A percentile compares a stretch with the other conserved stretches of the same genome.
Conservation (phyloP, 192 early-diverging fungal genomes). For the Podochytrium sp. region DNA sequence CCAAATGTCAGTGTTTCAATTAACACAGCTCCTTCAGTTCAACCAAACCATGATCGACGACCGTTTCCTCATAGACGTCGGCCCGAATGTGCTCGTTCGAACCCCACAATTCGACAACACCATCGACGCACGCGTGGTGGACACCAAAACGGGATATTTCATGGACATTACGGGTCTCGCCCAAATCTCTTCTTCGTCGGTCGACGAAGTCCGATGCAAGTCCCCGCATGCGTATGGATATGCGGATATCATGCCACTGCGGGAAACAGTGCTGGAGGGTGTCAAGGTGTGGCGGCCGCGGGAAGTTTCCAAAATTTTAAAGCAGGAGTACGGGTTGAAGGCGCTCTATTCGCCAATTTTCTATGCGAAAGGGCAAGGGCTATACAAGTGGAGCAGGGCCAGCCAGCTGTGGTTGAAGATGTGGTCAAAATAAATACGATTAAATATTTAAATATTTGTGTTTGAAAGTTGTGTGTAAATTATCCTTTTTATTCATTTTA, state of each 20-base stretch:
- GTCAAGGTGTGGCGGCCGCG: conserved; percentile 35
- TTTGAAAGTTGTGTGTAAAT: too few relatives aligned
- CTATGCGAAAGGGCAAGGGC: too few relatives aligned
- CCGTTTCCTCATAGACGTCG: conserved; percentile 41
- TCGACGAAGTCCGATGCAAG: conserved; percentile 27
- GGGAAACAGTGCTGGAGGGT: conserved; percentile 23
- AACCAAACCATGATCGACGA: conserved; percentile 27
- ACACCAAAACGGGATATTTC: conserved; percentile 37
- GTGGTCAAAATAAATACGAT: too few relatives aligned
- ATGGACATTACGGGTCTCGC: conserved; percentile 46
- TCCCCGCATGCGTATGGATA: conserved; percentile 29
- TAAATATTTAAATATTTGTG: too few relatives aligned
- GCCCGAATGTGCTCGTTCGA: conserved; percentile 19
- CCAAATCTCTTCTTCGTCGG: too few relatives aligned
- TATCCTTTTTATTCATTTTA: too few relatives aligned
- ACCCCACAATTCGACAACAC: conserved; percentile 22
- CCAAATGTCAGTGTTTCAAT: conserved; percentile 4
- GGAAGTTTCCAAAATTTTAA: background rate
- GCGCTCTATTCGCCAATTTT: background rate
- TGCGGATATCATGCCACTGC: conserved; percentile 15
- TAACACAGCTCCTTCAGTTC: conserved; percentile 1
- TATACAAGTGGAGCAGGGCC: too few relatives aligned
- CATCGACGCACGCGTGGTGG: conserved; percentile 47
- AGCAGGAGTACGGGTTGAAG: background rate
- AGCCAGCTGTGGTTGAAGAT: too few relatives aligned